Percentiles rank a stretch among this genome's conserved stretches.
phyloP scores from a whole-genome alignment of 2,329 filamentous ascomycete species.

The Penicillium italicum region DNA sequence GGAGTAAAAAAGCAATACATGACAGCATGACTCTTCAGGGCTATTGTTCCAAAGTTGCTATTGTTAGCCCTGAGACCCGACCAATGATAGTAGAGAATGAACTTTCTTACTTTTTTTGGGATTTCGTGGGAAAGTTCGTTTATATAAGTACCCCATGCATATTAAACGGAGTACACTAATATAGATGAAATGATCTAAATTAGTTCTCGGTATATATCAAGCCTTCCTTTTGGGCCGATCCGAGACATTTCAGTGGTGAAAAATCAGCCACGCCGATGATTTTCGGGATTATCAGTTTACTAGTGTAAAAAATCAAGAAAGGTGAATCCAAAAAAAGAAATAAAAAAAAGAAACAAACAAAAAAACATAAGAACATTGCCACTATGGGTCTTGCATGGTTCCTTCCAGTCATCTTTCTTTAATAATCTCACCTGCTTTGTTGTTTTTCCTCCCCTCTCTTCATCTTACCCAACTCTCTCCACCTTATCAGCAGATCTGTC shows the following conservation, averaged over 20 bases:
- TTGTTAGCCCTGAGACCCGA: slow-evolving; percentile 12
- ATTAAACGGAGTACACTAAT: too few relatives aligned
- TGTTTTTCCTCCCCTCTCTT: neutral
- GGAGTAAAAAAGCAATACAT: slow-evolving; percentile 6
- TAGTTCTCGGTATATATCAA: neutral
- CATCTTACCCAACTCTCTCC: neutral
- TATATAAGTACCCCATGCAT: too few relatives aligned
- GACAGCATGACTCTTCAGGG: slow-evolving; percentile 17
- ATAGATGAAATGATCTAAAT: neutral
- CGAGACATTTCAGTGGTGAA: slow-evolving; percentile 1
- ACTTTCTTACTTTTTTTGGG: neutral
- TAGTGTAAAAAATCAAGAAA: slow-evolving; percentile 5
- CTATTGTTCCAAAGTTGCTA: neutral
- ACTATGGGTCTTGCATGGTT: neutral
- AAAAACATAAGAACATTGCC: neutral
- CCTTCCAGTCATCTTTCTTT: neutral
- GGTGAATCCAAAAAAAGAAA: neutral
- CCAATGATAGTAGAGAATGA: slow-evolving; percentile 3
- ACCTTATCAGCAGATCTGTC: neutral
- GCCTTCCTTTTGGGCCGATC: neutral
- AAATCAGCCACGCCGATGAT: slow-evolving; percentile 4
- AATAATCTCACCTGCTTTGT: neutral
- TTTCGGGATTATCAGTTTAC: neutral
- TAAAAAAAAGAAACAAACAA: neutral
- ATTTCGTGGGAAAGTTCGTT: neutral